Evolutionary conservation across 148 eudicot species (phyloP), one percentile per base, ranked within the genome.

Genomic region (Fagopyrum homotropicum): DNA sequence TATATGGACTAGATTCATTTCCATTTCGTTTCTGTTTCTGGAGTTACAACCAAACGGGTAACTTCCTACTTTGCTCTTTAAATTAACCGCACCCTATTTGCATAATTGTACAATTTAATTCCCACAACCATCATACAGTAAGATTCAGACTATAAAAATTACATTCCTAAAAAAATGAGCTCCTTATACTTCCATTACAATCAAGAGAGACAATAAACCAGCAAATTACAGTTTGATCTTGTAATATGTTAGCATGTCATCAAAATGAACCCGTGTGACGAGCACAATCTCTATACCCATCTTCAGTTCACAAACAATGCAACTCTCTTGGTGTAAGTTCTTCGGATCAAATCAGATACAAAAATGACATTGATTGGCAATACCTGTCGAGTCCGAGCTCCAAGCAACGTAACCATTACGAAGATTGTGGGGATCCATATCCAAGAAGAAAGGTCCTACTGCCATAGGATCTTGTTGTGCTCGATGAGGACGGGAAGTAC

Each of bases 401-500:
- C 26, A 22, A 22, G 26, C 26, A 22, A 22, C 26, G 26, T 22
- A 22, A 22, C 26, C 40, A 35, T 35, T 35, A 35, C 40, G 96
- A 96, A 72, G 99, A 96, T 78, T 85, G 89, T 3, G 99, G 99
- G 35, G 98, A 90, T 6, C 99, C 90, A 52, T 83, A 84, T 57
- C 88, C 98, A 43, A 92, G 89, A 4, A 96, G 81, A 75, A 95
- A 90, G 77, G 88, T 89, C 78, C 97, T 79, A 77, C 99, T 96
- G 73, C 99, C 84, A 84, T 88, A 82, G 12, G 98, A 92, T 79
- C 88, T 81, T 45, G 88, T 96, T 5, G 96, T 95, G 79, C 99
- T 96, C 2, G 99, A 92, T 16, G 97, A 95, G 64, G 98, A 95
- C 50, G 97, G 90, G 59, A 91, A 84, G 77, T 83, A 85, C 86